Evolutionary conservation across 805 yeast genomes (phyloP), one percentile per base, ranked within the genome.

Genomic region (Diddensiella caesifluorescens): DNA sequence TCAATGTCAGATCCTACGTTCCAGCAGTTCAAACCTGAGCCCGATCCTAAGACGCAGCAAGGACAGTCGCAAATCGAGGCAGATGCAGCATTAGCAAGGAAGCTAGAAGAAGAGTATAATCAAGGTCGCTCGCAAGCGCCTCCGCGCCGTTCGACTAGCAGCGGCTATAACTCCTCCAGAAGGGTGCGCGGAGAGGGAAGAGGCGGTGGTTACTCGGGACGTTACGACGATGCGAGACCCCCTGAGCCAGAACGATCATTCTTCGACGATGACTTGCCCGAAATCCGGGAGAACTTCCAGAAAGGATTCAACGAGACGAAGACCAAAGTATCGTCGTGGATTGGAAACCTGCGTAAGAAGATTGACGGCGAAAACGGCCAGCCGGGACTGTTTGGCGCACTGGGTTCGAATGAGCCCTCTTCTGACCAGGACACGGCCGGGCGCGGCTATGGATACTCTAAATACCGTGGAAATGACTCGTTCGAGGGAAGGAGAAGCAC

Each of bases 41-140:
- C 60, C 15, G 64, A 68, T 13, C 56, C 56, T 30, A 43, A 38
- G 22, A 62, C 56, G 13, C 55, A 58, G 34, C 59, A 12, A n/a
- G 38, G 26, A 13, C 55, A 52, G 22, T 52, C 64, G n/a, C 83
- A 79, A 57, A 49, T 75, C 40, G 71, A 68, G 43, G 80, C 79
- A 46, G 97, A 92, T 62, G 97, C 87, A 62, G 66, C 75, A 16
- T 69, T 88, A 51, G 97, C 97, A 1, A 76, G 92, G 48, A 70
- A 74, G 54, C 69, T 90, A 56, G 95, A 90, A 7, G 41, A 45
- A n/a, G 51, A 54, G 41, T 49, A 46, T 39, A 45, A 44, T 6
- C 33, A 37, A 16, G 28, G 45, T 22, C 12, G 38, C 5, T 29
- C 33, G 12, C 44, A 45, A 33, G 38, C 44, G 5, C 23, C 38